Percentiles rank a stretch among this genome's conserved stretches.
phyloP scores from a whole-genome alignment of 164 flowering plant species.

The Magnolia sinica region DNA sequence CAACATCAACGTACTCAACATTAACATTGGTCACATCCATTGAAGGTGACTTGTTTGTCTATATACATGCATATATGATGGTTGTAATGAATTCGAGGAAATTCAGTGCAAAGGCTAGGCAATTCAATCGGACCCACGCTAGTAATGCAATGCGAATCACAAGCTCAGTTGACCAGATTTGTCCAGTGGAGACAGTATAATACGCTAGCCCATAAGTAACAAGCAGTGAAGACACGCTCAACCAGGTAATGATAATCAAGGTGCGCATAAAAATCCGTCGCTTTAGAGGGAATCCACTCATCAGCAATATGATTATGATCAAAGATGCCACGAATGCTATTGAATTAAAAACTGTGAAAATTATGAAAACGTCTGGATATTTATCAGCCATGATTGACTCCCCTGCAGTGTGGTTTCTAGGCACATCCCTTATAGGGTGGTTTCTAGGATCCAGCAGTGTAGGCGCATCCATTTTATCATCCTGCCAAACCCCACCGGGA shows the following conservation, averaged over 20 bases:
- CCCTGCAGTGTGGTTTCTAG: not conserved
- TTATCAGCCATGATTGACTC: not conserved
- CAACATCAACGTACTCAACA: too few species aligned
- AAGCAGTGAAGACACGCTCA: not conserved
- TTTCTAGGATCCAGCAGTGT: too few species aligned
- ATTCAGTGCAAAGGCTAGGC: not conserved
- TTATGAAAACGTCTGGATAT: not conserved
- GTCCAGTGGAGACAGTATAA: not conserved
- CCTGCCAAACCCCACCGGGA: constrained; percentile 5
- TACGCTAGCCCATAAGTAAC: not conserved
- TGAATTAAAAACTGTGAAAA: not conserved
- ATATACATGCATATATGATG: too few species aligned
- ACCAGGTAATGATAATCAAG: not conserved
- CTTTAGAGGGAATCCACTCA: not conserved
- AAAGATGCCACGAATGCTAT: not conserved
- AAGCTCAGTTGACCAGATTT: too few species aligned
- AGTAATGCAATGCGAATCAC: not conserved
- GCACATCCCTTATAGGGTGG: too few species aligned
- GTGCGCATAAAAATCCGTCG: not conserved
- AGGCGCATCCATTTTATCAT: not conserved
- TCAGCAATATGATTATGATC: not conserved
- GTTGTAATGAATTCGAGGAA: not conserved
- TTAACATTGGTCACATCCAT: too few species aligned
- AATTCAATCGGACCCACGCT: not conserved
- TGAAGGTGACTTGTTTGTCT: too few species aligned